Evolutionary conservation across 371 early-diverging fungal species (phyloP), one percentile per base, ranked within the genome.

Genomic region (Dentiscutata heterogama): DNA sequence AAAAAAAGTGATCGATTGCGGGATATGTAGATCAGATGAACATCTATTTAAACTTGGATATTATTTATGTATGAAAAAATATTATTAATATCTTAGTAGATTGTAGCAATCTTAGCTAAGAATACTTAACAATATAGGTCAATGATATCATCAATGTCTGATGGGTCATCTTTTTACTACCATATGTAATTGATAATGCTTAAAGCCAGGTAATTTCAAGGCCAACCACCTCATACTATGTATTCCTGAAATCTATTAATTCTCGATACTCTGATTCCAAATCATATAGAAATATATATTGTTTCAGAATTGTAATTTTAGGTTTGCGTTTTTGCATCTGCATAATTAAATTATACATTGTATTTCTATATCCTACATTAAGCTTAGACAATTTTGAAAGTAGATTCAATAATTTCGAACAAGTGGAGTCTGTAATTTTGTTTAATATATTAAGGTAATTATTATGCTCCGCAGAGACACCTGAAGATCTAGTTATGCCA

Each of bases 231-330:
- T 74, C 56, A 27, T 74, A 74, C 74, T 27, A 74, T 74, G 56
- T 74, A 74, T 74, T 74, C 27, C 56, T 25, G 74, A 74, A 74
- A 13, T 74, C 74, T 74, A 56, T 74, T 74, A 74, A 73, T 73
- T 53, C 74, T 73, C 53, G 8, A 74, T 4, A 74, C 27, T 56
- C 56, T 74, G 27, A 56, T 74, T 74, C 53, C 74, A 73, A 54
- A 73, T 73, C n/a, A n/a, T n/a, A n/a, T n/a, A n/a, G n/a, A n/a
- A 74, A 53, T 74, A 74, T 74, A 74, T 74, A 74, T 53, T 74
- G 29, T 74, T 70, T 20, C 70, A 74, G 56, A 74, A 74, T 74
- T 27, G 74, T 74, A 51, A 56, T 70, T 31, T 70, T 39, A 50
- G 70, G 1, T 1, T 46, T 70, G 22, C 20, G 46, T 46, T 70